Evolutionary conservation across 2,329 filamentous ascomycete species (phyloP).

Genomic region (Fusarium kyushuense): DNA sequence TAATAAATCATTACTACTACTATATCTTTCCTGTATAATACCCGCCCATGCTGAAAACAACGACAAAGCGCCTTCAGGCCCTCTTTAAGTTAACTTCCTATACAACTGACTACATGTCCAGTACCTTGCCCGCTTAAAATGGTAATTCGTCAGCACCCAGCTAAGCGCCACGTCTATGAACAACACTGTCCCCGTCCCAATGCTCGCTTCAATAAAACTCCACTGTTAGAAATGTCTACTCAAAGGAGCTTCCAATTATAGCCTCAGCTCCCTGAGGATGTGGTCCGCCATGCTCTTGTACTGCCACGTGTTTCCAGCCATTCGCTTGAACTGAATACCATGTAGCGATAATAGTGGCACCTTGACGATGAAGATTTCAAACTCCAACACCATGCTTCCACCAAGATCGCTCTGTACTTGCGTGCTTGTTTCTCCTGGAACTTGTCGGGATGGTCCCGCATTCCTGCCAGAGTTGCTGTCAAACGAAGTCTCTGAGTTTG

Average conservation of each 20-base stretch:
- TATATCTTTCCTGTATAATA: constrained; percentile 45
- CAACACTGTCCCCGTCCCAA: constrained; percentile 28
- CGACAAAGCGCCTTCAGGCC: constrained; percentile 29
- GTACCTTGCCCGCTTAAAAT: constrained; percentile 20
- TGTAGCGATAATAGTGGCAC: constrained; percentile 92
- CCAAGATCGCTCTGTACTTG: constrained; percentile 92
- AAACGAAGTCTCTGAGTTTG: constrained; percentile 87
- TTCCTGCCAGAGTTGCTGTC: constrained; percentile 74
- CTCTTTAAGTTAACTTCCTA: constrained; percentile 32
- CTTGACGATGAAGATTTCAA: constrained; percentile 98
- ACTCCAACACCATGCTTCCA: constrained; percentile 84
- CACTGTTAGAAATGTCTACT: constrained; percentile 11
- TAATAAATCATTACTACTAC: constrained; percentile 47
- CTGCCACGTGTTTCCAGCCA: constrained; percentile 96
- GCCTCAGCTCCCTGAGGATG: constrained; percentile 85
- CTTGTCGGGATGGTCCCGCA: constrained; percentile 64
- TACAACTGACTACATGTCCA: constrained; percentile 39
- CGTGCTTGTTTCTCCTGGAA: constrained; percentile 88
- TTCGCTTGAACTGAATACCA: constrained; percentile 97
- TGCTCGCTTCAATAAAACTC: constrained; percentile 18
- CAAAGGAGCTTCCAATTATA: constrained; percentile 62
- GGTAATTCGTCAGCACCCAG: constrained; percentile 21
- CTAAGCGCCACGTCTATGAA: constrained; percentile 30
- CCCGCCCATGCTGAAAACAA: constrained; percentile 39
- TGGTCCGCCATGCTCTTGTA: constrained; percentile 99